Conservation (phyloP, 768 basidiomycete genomes). For the Leccinum imitatum region DNA sequence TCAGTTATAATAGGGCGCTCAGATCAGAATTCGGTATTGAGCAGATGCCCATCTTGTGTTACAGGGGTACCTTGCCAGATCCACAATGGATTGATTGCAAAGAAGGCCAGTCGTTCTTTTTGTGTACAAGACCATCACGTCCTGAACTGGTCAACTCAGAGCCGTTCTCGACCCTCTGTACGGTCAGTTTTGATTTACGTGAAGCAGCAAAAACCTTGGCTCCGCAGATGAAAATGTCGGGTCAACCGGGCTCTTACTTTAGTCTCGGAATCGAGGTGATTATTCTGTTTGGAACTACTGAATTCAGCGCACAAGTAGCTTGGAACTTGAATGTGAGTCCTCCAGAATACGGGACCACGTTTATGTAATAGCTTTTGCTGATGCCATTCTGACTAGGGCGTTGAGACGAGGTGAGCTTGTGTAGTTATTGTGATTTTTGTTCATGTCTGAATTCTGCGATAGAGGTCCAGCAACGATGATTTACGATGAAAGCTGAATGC, state of each 20-base stretch:
- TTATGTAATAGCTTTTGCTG: neutral
- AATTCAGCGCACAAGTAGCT: constrained; percentile 27
- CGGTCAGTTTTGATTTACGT: constrained; percentile 3
- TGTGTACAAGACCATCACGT: neutral
- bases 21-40: constrained; percentile 5
- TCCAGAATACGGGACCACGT: too few species aligned
- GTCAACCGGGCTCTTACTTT: constrained; percentile 8
- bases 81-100: constrained; percentile 14
- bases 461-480: constrained; percentile 9
- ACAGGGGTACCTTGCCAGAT: constrained; percentile 10
- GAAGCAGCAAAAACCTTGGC: constrained; percentile 7
- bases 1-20: neutral
- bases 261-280: constrained; percentile 11
- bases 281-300: constrained; percentile 17
- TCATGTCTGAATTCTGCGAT: neutral
- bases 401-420: constrained; percentile 10
- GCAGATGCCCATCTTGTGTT: constrained; percentile 5
- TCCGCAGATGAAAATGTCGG: neutral
- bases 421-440: neutral
- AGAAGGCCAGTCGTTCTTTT: neutral
- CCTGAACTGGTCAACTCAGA: constrained; percentile 1
- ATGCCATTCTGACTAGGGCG: constrained; percentile 1
- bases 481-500: constrained; percentile 7
- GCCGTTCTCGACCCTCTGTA: constrained; percentile 14
- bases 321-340: constrained; percentile 14